Base-by-base conservation (phyloP, 768 basidiomycete genomes). In the Cubamyces sp. region DNA sequence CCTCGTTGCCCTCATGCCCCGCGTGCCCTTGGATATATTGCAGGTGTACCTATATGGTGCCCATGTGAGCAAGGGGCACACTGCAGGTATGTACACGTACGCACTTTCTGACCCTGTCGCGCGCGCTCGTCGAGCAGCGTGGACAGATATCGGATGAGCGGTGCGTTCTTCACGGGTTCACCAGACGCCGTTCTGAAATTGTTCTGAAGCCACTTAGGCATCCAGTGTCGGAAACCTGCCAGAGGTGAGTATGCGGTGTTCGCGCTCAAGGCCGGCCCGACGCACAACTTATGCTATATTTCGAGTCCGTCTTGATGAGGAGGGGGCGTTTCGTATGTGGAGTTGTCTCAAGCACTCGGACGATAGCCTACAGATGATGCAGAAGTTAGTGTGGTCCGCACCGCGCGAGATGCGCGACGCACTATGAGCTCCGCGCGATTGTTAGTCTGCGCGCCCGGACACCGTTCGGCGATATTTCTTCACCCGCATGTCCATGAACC, bases 371-470 rank as follows among this genome's bases (percentile, higher is more conserved):
- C 12, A 58, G 34, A 34, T 26, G 37, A 60, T 43, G 60, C 12
- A 16, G 5, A 2, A 0, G 25, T 47, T 19, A 58, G 48, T 28
- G 1, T 12, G 6, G 18, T 14, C 14, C 1, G 18, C 11, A 23
- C 39, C 28, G 26, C 40, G 6, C 57, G 23, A 41, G 46, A 49
- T 55, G 19, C 26, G 25, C 3, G 11, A 26, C 84, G 57, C 59
- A 92, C 95, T 57, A 94, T 85, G 34, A 96, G 79, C 72, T 97
- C 95, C 12, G 94, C 95, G 28, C 94, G 78, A 62, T 94, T 94
- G 70, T 95, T 95, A 1, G 92, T 94, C 69, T 94, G 92, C 57
- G 77, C 81, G 3, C 92, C 92, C 3, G 91, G 91, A 73, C 90
- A 92, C 39, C 91, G 80, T 72, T 96, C 94, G 1, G 87, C 81